phyloP scores from a whole-genome alignment of 2,329 filamentous ascomycete genomes.

The Phaeoacremonium minimum region DNA sequence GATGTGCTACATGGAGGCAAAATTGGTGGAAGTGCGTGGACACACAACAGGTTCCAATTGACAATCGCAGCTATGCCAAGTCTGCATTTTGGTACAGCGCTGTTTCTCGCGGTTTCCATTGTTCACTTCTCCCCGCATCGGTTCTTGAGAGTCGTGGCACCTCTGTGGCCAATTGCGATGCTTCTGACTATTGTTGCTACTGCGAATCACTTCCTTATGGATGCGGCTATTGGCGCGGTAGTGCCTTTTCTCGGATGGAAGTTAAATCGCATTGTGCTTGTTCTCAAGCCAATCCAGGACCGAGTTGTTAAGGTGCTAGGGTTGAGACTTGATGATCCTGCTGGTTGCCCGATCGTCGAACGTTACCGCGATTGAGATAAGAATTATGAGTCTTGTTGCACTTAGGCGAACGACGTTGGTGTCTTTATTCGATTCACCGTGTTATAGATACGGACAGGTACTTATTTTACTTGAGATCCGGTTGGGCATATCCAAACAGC shows the following conservation, averaged over 20 bases:
- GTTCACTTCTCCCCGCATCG: slow-evolving; percentile 34
- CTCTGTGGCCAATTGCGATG: slow-evolving; percentile 38
- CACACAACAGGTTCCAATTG: slow-evolving; percentile 38
- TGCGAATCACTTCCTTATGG: slow-evolving; percentile 32
- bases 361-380: too few relatives aligned
- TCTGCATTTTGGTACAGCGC: slow-evolving; percentile 38
- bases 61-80: slow-evolving; percentile 46
- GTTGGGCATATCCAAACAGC: too few relatives aligned
- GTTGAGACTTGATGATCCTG: too few relatives aligned
- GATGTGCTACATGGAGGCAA: slow-evolving; percentile 34
- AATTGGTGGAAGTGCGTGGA: slow-evolving; percentile 28
- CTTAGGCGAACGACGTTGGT: too few relatives aligned
- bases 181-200: slow-evolving; percentile 32
- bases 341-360: too few relatives aligned
- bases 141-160: slow-evolving; percentile 26
- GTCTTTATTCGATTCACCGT: too few relatives aligned
- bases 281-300: slow-evolving; percentile 20
- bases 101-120: slow-evolving; percentile 28
- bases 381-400: too few relatives aligned
- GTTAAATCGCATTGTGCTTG: slow-evolving; percentile 17
- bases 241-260: slow-evolving; percentile 29
- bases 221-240: slow-evolving; percentile 27
- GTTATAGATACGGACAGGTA: too few relatives aligned
- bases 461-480: too few relatives aligned
- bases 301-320: too few relatives aligned